phyloP scores from a whole-genome alignment of 176 grass and related monocot genomes.

The Saccharum officinarum region DNA sequence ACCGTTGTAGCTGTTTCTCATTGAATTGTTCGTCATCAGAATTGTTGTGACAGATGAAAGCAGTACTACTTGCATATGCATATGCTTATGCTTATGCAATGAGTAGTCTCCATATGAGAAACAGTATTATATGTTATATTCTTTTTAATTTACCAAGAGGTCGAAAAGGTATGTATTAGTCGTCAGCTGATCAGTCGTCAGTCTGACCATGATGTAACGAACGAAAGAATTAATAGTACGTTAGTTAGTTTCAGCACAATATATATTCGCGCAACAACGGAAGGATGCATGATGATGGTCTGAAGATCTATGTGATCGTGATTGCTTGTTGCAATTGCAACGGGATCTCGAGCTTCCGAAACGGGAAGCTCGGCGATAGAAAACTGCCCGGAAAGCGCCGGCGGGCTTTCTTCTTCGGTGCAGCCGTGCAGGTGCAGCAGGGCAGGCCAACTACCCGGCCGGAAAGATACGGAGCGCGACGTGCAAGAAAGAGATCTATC shows the following conservation, averaged over 20 bases:
- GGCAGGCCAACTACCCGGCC: background rate
- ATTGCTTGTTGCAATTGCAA: background rate
- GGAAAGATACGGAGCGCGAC: conserved; percentile 24
- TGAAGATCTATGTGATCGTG: background rate
- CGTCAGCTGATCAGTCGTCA: background rate
- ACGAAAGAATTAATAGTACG: background rate
- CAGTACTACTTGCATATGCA: background rate
- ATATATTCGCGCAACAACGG: background rate
- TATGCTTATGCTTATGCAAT: background rate
- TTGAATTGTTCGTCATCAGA: background rate
- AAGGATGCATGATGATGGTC: background rate
- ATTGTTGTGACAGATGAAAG: background rate
- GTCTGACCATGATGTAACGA: background rate
- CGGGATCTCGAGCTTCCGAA: background rate
- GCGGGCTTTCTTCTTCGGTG: background rate
- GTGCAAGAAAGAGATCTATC: conserved; percentile 20
- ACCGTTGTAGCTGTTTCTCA: no score
- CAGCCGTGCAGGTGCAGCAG: background rate
- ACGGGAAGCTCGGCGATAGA: conserved; percentile 14
- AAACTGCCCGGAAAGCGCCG: background rate
- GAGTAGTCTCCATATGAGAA: background rate
- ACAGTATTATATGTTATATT: background rate
- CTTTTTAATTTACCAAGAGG: background rate
- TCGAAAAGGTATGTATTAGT: background rate
- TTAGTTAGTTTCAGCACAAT: background rate